Evolutionary conservation across 768 basidiomycete genomes (phyloP), one percentile per base, ranked within the genome.

Genomic region (Suillus subaureus): DNA sequence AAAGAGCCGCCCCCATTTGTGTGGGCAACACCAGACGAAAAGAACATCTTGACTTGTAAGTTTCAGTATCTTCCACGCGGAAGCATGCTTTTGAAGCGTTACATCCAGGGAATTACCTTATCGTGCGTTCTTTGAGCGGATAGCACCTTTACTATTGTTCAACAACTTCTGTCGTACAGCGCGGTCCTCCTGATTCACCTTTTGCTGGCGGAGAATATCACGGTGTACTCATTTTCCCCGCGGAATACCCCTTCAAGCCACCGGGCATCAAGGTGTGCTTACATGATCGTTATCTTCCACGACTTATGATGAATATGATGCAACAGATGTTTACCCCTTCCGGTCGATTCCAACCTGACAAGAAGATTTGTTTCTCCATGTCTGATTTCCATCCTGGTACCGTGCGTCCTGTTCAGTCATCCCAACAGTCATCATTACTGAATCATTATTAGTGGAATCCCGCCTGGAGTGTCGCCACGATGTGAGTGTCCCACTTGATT

Each of bases 301-400:
- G 57, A 39, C 56, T 61, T 23, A 63, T 49, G n/a, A 66, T 70
- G 57, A 13, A 61, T 39, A 55, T 67, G 51, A 61, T n/a, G 45
- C 51, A 66, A 26, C 70, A 96, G 94, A 94, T 96, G 93, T 85
- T 89, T 70, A 96, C 94, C 16, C 94, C 94, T 0, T 93, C 92
- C 6, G 94, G 94, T 23, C 88, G 94, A 66, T 96, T 96, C 79
- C 87, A 92, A 69, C 92, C 93, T 26, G 93, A 94, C 82, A 89
- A 88, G 80, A 97, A 96, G 84, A 97, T 99, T 63, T 98, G 96
- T 75, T 97, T 97, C 80, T 97, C 94, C 28, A 97, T 99, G 95
- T 95, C 94, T 4, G 94, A 96, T 77, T 96, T 94, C 73, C 94
- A 96, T 73, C 93, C 94, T 0, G 93, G 93, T 67, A 86, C 92